Evolutionary conservation across 139 green algal species (phyloP).

Genomic region (Mychonastes homosphaera): DNA sequence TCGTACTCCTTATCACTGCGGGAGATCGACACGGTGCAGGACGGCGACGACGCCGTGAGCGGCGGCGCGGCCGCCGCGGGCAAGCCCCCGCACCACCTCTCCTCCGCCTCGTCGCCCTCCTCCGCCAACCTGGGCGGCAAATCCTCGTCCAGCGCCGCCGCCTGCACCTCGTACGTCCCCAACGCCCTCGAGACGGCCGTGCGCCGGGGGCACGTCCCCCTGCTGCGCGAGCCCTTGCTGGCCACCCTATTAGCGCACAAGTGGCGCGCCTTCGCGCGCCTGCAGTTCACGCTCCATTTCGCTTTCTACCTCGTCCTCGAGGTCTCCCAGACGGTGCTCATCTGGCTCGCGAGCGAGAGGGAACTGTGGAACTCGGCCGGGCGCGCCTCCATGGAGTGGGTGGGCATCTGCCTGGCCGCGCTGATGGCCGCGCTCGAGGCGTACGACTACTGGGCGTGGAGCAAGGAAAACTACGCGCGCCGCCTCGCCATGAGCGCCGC

Average conservation of each 20-base stretch:
- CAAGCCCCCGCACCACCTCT: no score
- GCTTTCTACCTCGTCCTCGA: slow-evolving; percentile 25
- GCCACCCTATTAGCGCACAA: slow-evolving; percentile 37
- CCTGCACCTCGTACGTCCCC: slow-evolving; percentile 28
- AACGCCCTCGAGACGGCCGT: slow-evolving; percentile 35
- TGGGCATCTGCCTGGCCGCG: slow-evolving; percentile 27
- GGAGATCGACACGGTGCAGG: slow-evolving; percentile 43
- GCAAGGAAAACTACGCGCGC: slow-evolving; percentile 18
- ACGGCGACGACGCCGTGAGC: background rate
- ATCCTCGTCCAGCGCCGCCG: no score
- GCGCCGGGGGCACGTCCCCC: slow-evolving; percentile 24
- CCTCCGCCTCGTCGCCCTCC: no score
- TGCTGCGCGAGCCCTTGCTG: slow-evolving; percentile 30
- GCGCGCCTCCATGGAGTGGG: slow-evolving; percentile 24
- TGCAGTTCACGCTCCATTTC: slow-evolving; percentile 23
- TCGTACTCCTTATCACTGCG: slow-evolving; percentile 37
- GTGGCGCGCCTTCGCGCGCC: slow-evolving; percentile 36
- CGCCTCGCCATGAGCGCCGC: slow-evolving; percentile 25
- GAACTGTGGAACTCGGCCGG: slow-evolving; percentile 8
- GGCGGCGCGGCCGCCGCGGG: no score
- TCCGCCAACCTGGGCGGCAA: no score
- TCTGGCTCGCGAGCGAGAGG: slow-evolving; percentile 23
- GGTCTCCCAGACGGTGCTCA: slow-evolving; percentile 30
- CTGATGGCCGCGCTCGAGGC: slow-evolving; percentile 25
- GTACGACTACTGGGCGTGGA: slow-evolving; percentile 24